Evolutionary conservation across 176 grass and related monocot genomes (phyloP), one percentile per base, ranked within the genome.

Genomic region (Thalia dealbata): DNA sequence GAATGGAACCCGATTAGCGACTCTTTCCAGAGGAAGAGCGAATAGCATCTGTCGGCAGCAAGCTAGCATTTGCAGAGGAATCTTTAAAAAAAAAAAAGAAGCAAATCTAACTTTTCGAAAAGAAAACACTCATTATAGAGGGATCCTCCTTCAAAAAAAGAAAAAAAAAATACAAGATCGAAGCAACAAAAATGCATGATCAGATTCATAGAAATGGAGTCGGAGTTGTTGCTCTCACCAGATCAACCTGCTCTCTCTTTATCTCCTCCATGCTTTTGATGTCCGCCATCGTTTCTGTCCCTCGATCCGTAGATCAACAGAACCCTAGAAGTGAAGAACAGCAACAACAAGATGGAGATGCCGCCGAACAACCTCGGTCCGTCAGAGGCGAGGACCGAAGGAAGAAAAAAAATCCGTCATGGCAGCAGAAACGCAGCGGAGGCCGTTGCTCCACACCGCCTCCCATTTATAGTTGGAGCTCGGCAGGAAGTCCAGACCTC

Each of bases 211-310:
- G 8, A 12, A 50, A 7, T 46, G 3, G 5, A 48, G 19, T 71
- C 10, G 45, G 13, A 10, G 45, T 23, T 16, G n/a, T n/a, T n/a
- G n/a, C n/a, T n/a, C 43, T 85, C 77, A 96, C 92, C 92, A 96
- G 79, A 80, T 96, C 89, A 73, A 90, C 81, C 4, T 76, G 73
- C 61, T 96, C 92, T 15, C 90, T 87, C 84, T 80, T 90, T 78
- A 96, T 96, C 5, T 83, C 78, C 70, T 92, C 89, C 19, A 92
- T 73, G 56, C 73, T 73, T 72, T 51, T 74, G 14, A 29, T 21
- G 0, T 29, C 70, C 6, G 64, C 75, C 84, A 73, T 85, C n/a
- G 4, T 41, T 29, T 27, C 32, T 67, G 19, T 63, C 66, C 21
- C 64, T 22, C 21, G 4, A 38, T 38, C 32, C 32, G 3, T 38